Evolutionary conservation across 768 basidiomycete species (phyloP).

Genomic region (Hemileccinum rubropunctum): DNA sequence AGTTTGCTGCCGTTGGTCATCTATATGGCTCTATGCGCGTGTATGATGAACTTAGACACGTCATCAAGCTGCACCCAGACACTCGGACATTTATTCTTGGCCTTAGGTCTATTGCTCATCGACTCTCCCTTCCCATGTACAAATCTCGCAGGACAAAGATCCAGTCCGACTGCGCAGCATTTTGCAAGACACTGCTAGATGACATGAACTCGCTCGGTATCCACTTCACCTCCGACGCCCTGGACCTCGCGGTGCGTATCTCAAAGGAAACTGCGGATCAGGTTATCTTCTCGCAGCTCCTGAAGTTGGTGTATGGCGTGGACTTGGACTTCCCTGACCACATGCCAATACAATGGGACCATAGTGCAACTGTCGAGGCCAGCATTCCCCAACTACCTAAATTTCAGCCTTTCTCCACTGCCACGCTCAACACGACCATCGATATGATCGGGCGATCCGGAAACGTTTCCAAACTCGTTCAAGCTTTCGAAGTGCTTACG

Average conservation of each 20-base stretch:
- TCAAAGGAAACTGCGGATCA: conserved; percentile 60
- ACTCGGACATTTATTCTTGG: conserved; percentile 59
- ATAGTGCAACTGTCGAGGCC: neutral
- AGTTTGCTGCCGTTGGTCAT: conserved; percentile 77
- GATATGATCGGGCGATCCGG: conserved; percentile 64
- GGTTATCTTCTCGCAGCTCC: conserved; percentile 53
- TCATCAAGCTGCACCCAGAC: conserved; percentile 43
- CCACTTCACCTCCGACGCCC: conserved; percentile 53
- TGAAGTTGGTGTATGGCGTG: conserved; percentile 72
- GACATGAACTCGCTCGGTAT: conserved; percentile 55
- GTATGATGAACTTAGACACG: conserved; percentile 52
- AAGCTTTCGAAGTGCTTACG: conserved; percentile 77
- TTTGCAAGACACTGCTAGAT: conserved; percentile 49
- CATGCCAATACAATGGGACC: conserved; percentile 36
- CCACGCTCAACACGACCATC: conserved; percentile 70
- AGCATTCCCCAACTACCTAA: conserved; percentile 12
- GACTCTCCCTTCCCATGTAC: conserved; percentile 57
- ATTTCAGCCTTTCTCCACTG: conserved; percentile 54
- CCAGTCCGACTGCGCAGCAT: conserved; percentile 41
- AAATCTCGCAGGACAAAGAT: conserved; percentile 34
- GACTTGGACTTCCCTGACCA: conserved; percentile 76
- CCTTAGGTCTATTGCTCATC: conserved; percentile 69
- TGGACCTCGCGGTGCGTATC: conserved; percentile 68
- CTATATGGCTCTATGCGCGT: conserved; percentile 56
- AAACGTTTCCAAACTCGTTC: conserved; percentile 63